Percentiles rank a stretch among this genome's conserved stretches.
These are phyloP conservation scores for Paecilomyces sp. DNA, from an alignment of 2,329 filamentous ascomycete genomes.

Conservation along the genomic window DNA sequence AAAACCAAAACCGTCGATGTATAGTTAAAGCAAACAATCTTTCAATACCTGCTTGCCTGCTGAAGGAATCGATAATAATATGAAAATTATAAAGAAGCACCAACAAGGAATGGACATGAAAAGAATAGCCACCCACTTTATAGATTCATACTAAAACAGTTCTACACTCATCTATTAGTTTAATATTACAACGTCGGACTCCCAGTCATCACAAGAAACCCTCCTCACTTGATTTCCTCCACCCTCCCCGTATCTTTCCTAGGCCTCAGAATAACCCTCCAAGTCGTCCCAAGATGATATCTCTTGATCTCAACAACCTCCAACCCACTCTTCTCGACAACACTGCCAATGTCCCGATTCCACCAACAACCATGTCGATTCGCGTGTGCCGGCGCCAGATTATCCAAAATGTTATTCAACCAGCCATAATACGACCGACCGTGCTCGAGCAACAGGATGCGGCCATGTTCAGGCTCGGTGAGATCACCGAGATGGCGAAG, in stretches of 20 bases:
- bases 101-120: no score
- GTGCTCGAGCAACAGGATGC: conserved; percentile 43
- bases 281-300: conserved; percentile 44
- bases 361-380: conserved; percentile 47
- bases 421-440: conserved; percentile 40
- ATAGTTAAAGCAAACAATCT: no score
- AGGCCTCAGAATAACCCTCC: conserved; percentile 35
- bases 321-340: conserved; percentile 41
- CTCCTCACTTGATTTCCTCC: background rate
- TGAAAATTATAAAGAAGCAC: no score
- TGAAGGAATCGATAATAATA: no score
- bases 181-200: background rate
- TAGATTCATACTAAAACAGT: no score
- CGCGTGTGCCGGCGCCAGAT: conserved; percentile 40
- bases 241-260: conserved; percentile 4
- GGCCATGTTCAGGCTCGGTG: conserved; percentile 31
- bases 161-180: no score
- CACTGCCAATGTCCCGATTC: conserved; percentile 44
- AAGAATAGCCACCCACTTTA: no score
- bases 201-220: background rate
- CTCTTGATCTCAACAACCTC: conserved; percentile 40
- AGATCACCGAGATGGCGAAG: conserved; percentile 34
- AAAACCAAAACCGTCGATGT: no score
- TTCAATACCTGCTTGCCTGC: no score
- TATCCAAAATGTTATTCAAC: conserved; percentile 42